These are phyloP conservation scores for Elsinoe australis DNA, from an alignment of 2,329 filamentous ascomycete species.

Conservation along the genomic window DNA sequence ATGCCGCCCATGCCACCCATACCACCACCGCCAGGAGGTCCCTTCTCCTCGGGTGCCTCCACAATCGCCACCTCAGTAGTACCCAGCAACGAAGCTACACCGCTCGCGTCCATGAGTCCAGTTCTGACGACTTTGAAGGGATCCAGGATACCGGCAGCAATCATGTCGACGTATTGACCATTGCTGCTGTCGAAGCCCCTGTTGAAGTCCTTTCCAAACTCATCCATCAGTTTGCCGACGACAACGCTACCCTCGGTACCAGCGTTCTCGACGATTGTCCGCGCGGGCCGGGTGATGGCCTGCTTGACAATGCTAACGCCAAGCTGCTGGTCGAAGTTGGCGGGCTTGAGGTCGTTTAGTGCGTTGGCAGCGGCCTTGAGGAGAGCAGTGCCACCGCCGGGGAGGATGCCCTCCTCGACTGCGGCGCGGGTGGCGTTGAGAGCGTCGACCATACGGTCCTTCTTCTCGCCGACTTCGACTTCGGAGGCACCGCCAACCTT, in stretches of 20 bases:
- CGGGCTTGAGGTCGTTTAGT: constrained; percentile 69
- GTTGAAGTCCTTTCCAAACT: constrained; percentile 90
- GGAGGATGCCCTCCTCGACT: constrained; percentile 97
- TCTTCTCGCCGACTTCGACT: constrained; percentile 99
- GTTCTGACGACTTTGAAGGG: constrained; percentile 99
- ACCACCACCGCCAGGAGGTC: constrained; percentile 43
- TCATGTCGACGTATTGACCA: constrained; percentile 99
- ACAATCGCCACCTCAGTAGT: constrained; percentile 98
- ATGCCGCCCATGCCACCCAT: constrained; percentile 57
- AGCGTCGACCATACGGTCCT: constrained; percentile 97
- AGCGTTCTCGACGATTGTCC: constrained; percentile 95
- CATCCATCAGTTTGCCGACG: constrained; percentile 95
- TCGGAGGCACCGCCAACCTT: constrained; percentile 97
- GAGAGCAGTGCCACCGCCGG: constrained; percentile 94
- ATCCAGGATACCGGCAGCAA: constrained; percentile 90
- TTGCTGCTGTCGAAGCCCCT: constrained; percentile 94
- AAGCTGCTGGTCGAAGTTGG: constrained; percentile 99
- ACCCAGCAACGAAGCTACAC: constrained; percentile 91
- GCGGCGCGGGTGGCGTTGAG: constrained; percentile 96
- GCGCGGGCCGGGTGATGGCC: constrained; percentile 90
- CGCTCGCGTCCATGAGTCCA: constrained; percentile 85
- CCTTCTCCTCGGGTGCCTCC: constrained; percentile 91
- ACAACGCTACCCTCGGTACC: constrained; percentile 92
- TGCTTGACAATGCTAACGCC: constrained; percentile 97
- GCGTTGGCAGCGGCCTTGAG: constrained; percentile 94